phyloP scores from a whole-genome alignment of 2,329 filamentous ascomycete genomes.

The Amesomyces nigricolor region DNA sequence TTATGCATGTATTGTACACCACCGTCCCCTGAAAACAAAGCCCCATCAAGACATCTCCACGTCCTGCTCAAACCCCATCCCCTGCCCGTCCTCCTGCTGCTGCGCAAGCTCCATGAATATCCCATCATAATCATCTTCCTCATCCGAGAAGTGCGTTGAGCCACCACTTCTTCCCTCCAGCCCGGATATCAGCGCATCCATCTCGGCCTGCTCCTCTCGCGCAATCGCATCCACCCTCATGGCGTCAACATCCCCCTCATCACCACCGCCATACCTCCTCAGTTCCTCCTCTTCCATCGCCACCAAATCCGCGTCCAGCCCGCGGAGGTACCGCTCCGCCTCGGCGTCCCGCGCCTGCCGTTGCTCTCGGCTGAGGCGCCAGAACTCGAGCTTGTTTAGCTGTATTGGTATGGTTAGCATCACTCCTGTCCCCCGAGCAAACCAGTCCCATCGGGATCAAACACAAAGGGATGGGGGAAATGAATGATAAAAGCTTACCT shows the following conservation, averaged over 20 bases:
- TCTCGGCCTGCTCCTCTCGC: constrained; percentile 49
- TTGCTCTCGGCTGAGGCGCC: constrained; percentile 34
- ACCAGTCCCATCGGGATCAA: too few relatives aligned
- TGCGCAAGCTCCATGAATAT: constrained; percentile 59
- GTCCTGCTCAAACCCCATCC: constrained; percentile 31
- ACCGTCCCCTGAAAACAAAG: neutral
- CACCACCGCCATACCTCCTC: constrained; percentile 24
- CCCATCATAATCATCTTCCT: constrained; percentile 55
- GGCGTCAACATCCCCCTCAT: constrained; percentile 36
- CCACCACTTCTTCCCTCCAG: constrained; percentile 37
- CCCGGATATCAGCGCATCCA: constrained; percentile 45
- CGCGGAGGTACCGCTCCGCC: neutral
- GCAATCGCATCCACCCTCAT: constrained; percentile 49
- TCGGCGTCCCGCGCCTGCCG: constrained; percentile 34
- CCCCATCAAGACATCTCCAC: constrained; percentile 43
- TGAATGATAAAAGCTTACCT: constrained; percentile 41
- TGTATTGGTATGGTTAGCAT: constrained; percentile 24
- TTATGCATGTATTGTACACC: neutral
- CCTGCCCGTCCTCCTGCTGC: constrained; percentile 35
- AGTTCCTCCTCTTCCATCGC: constrained; percentile 25
- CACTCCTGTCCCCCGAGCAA: neutral
- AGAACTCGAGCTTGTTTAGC: constrained; percentile 41
- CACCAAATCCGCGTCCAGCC: constrained; percentile 33
- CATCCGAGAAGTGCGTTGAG: constrained; percentile 40
- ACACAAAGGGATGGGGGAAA: too few relatives aligned